Percentiles rank a stretch among this genome's conserved stretches.
Conservation (phyloP, 352 stramenopile species). For the Globisporangium cystogenes region DNA sequence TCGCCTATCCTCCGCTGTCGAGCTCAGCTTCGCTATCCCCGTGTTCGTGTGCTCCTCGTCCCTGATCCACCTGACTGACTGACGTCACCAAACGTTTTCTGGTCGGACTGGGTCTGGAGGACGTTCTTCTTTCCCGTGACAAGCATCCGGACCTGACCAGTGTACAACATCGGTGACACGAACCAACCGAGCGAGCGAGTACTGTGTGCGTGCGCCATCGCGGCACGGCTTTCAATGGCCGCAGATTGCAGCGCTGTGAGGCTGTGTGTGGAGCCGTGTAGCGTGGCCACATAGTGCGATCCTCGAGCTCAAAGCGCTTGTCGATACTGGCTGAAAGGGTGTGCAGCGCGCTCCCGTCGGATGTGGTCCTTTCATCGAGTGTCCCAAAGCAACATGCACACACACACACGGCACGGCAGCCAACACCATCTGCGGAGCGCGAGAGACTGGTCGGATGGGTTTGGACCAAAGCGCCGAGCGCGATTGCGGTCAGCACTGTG, state of each 20-base stretch:
- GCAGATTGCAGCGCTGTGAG: too few species aligned
- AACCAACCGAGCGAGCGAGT: too few species aligned
- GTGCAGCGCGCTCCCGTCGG: too few species aligned
- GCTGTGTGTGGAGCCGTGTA: too few species aligned
- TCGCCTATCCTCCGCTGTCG: background rate
- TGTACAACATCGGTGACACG: background rate
- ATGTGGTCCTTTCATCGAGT: conserved; percentile 1
- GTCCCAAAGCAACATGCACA: background rate
- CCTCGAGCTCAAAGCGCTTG: background rate
- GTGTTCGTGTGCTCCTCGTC: background rate
- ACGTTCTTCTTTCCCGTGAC: background rate
- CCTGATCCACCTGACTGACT: background rate
- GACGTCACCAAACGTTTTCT: background rate
- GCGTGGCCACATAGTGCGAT: too few species aligned
- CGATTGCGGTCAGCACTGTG: background rate
- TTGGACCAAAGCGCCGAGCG: background rate
- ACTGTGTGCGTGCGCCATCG: too few species aligned
- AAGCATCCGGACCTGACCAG: background rate
- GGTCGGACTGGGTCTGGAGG: background rate
- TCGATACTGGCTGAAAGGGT: background rate
- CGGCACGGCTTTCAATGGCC: too few species aligned
- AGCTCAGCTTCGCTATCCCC: background rate
- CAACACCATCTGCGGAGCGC: background rate
- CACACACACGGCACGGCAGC: background rate
- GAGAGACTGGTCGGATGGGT: background rate